phyloP scores from a whole-genome alignment of 1,139 yeast species.

The Yamadazyma atlantica region DNA sequence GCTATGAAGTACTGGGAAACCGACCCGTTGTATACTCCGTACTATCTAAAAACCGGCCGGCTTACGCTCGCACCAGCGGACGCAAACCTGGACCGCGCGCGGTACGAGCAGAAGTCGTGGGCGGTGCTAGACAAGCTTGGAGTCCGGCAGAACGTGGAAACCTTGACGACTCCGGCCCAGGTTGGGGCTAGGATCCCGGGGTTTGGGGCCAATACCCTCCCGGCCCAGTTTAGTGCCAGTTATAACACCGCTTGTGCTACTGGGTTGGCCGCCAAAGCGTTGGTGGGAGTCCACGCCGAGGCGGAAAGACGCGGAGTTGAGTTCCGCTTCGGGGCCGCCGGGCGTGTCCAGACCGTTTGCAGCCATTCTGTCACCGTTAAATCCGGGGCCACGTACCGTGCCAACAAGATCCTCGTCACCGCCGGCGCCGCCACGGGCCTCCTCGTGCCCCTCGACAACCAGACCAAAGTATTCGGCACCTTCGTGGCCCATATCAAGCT shows the following conservation, averaged over 20 bases:
- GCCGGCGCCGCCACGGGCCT: conserved; percentile 35
- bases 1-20: conserved; percentile 38
- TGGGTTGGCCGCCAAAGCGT: conserved; percentile 29
- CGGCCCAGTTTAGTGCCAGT: conserved; percentile 10
- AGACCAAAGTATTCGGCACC: conserved; percentile 32
- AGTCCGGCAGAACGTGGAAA: conserved; percentile 10
- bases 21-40: conserved; percentile 28
- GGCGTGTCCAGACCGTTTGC: conserved; percentile 11
- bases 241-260: conserved; percentile 28
- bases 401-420: conserved; percentile 26
- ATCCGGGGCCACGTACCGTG: conserved; percentile 21
- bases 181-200: conserved; percentile 8
- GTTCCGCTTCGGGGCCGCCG: conserved; percentile 26
- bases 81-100: conserved; percentile 10
- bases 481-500: conserved; percentile 35
- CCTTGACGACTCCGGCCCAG: conserved; percentile 10
- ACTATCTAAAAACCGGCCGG: conserved; percentile 36
- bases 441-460: conserved; percentile 28
- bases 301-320: conserved; percentile 24
- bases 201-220: conserved; percentile 13
- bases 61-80: conserved; percentile 19
- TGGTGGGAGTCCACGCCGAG: conserved; percentile 21
- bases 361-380: conserved; percentile 17
- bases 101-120: conserved; percentile 14
- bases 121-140: conserved; percentile 13